Conservation (phyloP, 129 eudicot genomes). For the Lonicera japonica region DNA sequence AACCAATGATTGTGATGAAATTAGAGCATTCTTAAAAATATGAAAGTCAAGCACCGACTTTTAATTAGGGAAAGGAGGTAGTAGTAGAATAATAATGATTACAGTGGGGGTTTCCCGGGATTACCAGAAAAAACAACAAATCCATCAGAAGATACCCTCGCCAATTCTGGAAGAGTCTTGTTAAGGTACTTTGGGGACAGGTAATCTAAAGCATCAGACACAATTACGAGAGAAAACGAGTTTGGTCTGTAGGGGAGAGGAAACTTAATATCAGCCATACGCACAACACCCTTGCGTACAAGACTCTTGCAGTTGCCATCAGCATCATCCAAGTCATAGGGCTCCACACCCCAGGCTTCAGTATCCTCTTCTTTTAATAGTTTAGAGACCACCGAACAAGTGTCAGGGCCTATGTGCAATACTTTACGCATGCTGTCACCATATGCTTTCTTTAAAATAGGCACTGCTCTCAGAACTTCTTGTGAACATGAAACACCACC, state of each 20-base stretch:
- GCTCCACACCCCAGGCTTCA: constrained; percentile 95
- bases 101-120: constrained; percentile 3
- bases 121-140: constrained; percentile 81
- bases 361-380: constrained; percentile 82
- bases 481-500: constrained; percentile 70
- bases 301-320: constrained; percentile 75
- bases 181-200: constrained; percentile 88
- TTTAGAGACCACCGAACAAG: constrained; percentile 75
- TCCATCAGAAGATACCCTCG: constrained; percentile 85
- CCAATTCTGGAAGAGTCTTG: constrained; percentile 83
- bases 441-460: constrained; percentile 68
- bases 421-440: constrained; percentile 83
- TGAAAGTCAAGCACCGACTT: too few species aligned
- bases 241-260: constrained; percentile 75
- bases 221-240: constrained; percentile 83
- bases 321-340: constrained; percentile 81
- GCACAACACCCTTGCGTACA: constrained; percentile 69
- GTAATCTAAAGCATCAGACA: constrained; percentile 88
- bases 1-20: too few species aligned
- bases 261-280: constrained; percentile 84
- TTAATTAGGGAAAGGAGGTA: too few species aligned
- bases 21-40: too few species aligned
- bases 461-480: constrained; percentile 60
- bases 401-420: constrained; percentile 84
- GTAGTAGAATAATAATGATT: too few species aligned